These are phyloP conservation scores for Keithomyces neogunnii DNA, from an alignment of 2,329 filamentous ascomycete genomes.

Conservation along the genomic window DNA sequence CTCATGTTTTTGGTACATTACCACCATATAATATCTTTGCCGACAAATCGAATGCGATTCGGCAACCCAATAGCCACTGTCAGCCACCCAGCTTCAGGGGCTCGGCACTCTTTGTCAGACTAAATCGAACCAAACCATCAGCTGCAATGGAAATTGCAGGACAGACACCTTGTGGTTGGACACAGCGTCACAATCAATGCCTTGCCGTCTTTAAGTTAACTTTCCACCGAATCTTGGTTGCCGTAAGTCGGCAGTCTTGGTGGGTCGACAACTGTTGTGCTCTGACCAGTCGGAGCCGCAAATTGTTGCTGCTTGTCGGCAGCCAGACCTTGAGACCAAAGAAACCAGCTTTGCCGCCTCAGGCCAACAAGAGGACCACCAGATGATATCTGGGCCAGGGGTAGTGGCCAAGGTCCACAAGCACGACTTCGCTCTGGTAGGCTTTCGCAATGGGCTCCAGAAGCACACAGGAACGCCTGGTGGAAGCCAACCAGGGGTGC, in stretches of 20 bases:
- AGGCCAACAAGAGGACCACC: not conserved
- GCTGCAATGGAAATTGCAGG: slow-evolving; percentile 2
- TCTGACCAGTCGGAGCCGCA: not conserved
- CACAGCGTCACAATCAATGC: not conserved
- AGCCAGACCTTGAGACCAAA: not conserved
- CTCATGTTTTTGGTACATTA: no score
- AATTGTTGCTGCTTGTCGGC: no score
- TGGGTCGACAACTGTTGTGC: not conserved
- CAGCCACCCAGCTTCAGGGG: not conserved
- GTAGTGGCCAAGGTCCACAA: not conserved
- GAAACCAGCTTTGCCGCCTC: not conserved
- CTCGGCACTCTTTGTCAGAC: not conserved
- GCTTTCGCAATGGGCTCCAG: not conserved
- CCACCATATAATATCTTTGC: not conserved
- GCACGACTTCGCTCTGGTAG: not conserved
- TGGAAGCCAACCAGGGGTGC: slow-evolving; percentile 1
- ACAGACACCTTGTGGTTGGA: not conserved
- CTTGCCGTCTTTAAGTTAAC: not conserved
- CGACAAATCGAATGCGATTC: not conserved
- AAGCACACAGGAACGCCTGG: not conserved
- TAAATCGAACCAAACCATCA: not conserved
- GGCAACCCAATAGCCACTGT: no score
- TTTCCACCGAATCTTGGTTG: no score
- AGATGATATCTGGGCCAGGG: not conserved
- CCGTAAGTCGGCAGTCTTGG: no score